Conservation (phyloP, 1,284 basidiomycete species). For the Anthracocystis walkeri region DNA sequence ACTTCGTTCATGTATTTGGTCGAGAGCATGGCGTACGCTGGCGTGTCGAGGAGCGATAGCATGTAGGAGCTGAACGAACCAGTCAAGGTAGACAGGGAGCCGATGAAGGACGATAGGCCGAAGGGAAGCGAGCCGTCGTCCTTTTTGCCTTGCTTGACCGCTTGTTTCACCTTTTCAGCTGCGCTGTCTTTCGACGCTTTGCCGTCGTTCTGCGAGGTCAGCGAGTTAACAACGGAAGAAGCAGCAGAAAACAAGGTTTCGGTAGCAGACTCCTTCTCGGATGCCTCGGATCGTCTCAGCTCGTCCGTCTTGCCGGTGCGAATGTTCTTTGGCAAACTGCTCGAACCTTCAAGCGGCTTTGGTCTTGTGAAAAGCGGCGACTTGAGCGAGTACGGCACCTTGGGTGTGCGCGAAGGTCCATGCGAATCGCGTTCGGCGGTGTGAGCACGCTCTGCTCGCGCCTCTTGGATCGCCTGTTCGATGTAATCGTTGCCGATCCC, state of each 20-base stretch:
- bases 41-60: conserved; percentile 92
- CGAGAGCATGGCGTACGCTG: conserved; percentile 94
- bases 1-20: conserved; percentile 83
- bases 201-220: conserved; percentile 3
- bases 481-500: conserved; percentile 66
- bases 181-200: conserved; percentile 4
- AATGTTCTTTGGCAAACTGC: conserved; percentile 16
- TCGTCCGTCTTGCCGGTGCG: conserved; percentile 15
- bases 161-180: conserved; percentile 39
- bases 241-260: conserved; percentile 30
- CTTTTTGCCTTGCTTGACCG: conserved; percentile 31
- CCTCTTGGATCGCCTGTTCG: conserved; percentile 60
- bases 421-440: conserved; percentile 27
- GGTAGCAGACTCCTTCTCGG: conserved; percentile 15
- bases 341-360: conserved; percentile 39
- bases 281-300: neutral
- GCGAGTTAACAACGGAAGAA: conserved; percentile 18
- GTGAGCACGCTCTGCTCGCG: conserved; percentile 34
- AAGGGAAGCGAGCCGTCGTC: conserved; percentile 38
- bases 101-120: conserved; percentile 46
- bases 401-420: conserved; percentile 21
- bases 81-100: conserved; percentile 73
- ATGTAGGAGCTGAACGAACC: conserved; percentile 87
- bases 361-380: conserved; percentile 61
- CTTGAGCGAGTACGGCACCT: conserved; percentile 63